A percentile compares a stretch with the other conserved stretches of the same genome.
These are phyloP conservation scores for Dipodascopsis tothii DNA, from an alignment of 805 yeast species.

Conservation along the genomic window DNA sequence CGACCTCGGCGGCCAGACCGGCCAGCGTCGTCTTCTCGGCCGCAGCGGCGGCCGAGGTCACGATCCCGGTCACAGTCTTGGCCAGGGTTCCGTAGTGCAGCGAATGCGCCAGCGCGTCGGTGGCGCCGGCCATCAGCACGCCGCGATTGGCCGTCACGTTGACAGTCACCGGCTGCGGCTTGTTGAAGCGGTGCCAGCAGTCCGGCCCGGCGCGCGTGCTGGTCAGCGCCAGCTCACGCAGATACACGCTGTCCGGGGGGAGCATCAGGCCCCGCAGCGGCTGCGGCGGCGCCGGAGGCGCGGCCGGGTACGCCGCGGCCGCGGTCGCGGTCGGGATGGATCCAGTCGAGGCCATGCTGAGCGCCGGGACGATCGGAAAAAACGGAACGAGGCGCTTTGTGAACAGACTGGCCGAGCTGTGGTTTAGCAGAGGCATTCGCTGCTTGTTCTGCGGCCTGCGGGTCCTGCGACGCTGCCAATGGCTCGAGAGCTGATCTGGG, in stretches of 20 bases:
- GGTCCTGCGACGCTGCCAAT: no score
- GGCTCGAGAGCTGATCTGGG: no score
- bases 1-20: slow-evolving; percentile 42
- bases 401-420: no score
- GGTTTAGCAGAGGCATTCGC: no score
- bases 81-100: slow-evolving; percentile 84
- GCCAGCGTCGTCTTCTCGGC: slow-evolving; percentile 24
- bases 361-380: no score
- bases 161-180: slow-evolving; percentile 56
- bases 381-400: no score
- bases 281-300: slow-evolving; percentile 1
- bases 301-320: no score
- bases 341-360: neutral
- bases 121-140: slow-evolving; percentile 63
- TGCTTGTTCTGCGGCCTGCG: no score
- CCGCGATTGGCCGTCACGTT: slow-evolving; percentile 57
- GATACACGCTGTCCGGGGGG: slow-evolving; percentile 14
- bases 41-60: slow-evolving; percentile 31
- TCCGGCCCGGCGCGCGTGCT: slow-evolving; percentile 22
- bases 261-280: slow-evolving; percentile 6
- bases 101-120: slow-evolving; percentile 75
- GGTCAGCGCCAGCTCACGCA: slow-evolving; percentile 49
- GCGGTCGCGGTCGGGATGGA: no score
- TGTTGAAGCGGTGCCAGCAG: slow-evolving; percentile 23
- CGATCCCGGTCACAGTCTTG: slow-evolving; percentile 49